A percentile compares a stretch with the other conserved stretches of the same genome.
Evolutionary conservation across 441 rosid species (phyloP).

Genomic region (Corymbia calophylla): DNA sequence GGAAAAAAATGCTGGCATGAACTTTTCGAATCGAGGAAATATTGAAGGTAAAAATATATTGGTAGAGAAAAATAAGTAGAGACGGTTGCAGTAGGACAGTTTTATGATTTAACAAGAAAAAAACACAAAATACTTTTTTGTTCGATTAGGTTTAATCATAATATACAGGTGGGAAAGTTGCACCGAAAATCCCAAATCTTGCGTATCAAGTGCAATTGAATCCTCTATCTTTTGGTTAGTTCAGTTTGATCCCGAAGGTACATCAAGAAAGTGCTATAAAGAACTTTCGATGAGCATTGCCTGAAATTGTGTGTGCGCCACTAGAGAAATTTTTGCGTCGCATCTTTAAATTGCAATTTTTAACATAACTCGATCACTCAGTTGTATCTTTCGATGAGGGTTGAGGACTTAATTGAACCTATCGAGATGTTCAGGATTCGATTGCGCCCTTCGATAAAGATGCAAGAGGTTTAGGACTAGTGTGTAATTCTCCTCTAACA

Average conservation of each 20-base stretch:
- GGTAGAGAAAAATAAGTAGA: neutral
- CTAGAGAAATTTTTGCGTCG: neutral
- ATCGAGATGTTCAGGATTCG: neutral
- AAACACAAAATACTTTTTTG: no score
- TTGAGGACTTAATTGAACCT: neutral
- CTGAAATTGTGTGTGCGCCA: fast-evolving
- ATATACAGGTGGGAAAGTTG: neutral
- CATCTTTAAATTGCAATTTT: neutral
- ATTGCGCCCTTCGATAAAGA: neutral
- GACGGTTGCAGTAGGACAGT: neutral
- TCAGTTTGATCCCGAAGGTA: neutral
- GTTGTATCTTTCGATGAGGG: neutral
- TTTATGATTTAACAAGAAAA: neutral
- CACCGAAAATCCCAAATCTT: neutral
- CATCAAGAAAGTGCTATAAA: neutral
- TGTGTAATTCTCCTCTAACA: neutral
- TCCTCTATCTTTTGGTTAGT: neutral
- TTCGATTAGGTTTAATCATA: neutral
- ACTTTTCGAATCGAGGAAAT: neutral
- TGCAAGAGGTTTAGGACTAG: neutral
- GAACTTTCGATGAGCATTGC: neutral
- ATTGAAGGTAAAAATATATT: neutral
- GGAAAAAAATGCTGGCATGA: neutral
- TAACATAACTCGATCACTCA: neutral
- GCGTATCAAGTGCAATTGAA: neutral